Percentiles rank a stretch among this genome's conserved stretches.
Conservation (phyloP, 2,329 filamentous ascomycete genomes). For the Dactylellina sp. region DNA sequence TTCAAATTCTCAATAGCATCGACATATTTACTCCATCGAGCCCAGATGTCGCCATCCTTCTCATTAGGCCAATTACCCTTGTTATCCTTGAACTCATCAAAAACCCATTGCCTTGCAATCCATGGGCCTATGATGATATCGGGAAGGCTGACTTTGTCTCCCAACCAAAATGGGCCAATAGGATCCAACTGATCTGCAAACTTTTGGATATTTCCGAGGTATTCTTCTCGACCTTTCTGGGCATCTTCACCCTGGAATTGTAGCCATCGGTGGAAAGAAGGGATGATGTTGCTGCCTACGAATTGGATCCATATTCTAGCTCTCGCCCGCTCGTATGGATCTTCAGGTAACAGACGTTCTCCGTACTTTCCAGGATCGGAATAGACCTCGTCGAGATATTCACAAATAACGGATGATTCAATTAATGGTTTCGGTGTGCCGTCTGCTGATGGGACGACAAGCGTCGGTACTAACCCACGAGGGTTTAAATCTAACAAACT, state of each 20-base stretch:
- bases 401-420: slow-evolving; percentile 78
- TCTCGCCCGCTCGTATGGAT: slow-evolving; percentile 74
- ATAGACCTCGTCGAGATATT: slow-evolving; percentile 80
- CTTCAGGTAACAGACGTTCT: slow-evolving; percentile 69
- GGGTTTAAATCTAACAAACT: slow-evolving; percentile 79
- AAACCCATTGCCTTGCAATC: slow-evolving; percentile 77
- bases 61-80: slow-evolving; percentile 65
- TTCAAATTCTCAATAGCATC: slow-evolving; percentile 71
- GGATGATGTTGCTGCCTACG: slow-evolving; percentile 74
- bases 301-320: slow-evolving; percentile 81
- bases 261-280: slow-evolving; percentile 74
- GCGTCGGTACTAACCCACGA: slow-evolving; percentile 78
- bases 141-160: slow-evolving; percentile 73
- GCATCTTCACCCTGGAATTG: slow-evolving; percentile 70
- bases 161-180: slow-evolving; percentile 76
- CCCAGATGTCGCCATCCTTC: slow-evolving; percentile 72
- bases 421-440: slow-evolving; percentile 71
- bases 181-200: slow-evolving; percentile 73
- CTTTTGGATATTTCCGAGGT: slow-evolving; percentile 71
- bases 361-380: slow-evolving; percentile 64
- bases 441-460: slow-evolving; percentile 63
- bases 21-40: slow-evolving; percentile 74
- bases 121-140: slow-evolving; percentile 80
- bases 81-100: slow-evolving; percentile 78
- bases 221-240: slow-evolving; percentile 68